These are phyloP conservation scores for Cercospora berteroae DNA, from an alignment of 2,329 filamentous ascomycete genomes.

Conservation along the genomic window DNA sequence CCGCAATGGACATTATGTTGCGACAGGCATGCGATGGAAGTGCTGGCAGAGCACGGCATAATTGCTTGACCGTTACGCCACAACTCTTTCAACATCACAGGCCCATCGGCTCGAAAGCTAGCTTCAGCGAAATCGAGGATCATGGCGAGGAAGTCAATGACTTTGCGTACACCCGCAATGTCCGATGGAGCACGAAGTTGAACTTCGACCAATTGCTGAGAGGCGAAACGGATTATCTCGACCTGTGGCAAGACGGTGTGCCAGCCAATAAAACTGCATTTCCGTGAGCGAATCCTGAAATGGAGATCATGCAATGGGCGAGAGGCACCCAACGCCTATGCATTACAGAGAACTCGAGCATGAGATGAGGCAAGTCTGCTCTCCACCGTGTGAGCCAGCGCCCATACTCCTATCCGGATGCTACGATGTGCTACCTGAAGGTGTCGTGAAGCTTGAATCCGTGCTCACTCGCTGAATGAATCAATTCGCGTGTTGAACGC, in stretches of 20 bases:
- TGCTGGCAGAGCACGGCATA: slow-evolving; percentile 35
- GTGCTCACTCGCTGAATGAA: not conserved
- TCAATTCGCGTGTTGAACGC: not conserved
- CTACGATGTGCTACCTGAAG: not conserved
- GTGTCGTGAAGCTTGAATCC: not conserved
- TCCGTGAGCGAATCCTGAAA: not conserved
- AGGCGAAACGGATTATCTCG: slow-evolving; percentile 37
- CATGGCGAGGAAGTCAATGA: slow-evolving; percentile 37
- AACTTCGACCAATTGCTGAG: slow-evolving; percentile 44
- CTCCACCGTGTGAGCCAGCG: not conserved
- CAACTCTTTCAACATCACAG: slow-evolving; percentile 51
- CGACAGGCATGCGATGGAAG: slow-evolving; percentile 34
- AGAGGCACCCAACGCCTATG: not conserved
- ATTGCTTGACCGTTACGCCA: slow-evolving; percentile 46
- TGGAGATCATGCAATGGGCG: not conserved
- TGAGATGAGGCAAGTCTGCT: not conserved
- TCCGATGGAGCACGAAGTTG: slow-evolving; percentile 44
- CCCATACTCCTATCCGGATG: not conserved
- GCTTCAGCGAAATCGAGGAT: slow-evolving; percentile 42
- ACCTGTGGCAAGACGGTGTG: slow-evolving; percentile 20
- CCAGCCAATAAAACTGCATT: not conserved
- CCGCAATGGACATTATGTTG: slow-evolving; percentile 40
- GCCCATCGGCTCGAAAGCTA: slow-evolving; percentile 38
- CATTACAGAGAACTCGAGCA: not conserved
- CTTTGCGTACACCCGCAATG: slow-evolving; percentile 36